phyloP scores from a whole-genome alignment of 2,329 filamentous ascomycete species.

The Capronia epimyces region DNA sequence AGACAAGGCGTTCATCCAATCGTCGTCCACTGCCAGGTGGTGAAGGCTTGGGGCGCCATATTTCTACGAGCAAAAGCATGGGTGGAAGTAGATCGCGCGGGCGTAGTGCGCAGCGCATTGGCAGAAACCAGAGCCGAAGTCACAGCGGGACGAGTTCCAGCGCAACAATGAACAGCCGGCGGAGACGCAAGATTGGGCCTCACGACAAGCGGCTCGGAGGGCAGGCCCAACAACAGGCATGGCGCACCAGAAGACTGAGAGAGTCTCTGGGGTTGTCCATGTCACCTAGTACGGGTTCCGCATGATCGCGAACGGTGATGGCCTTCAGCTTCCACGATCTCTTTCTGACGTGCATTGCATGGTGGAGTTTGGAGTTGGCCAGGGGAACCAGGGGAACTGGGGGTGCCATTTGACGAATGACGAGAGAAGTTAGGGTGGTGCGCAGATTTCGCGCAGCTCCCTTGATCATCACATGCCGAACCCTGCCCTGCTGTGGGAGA shows the following conservation, averaged over 20 bases:
- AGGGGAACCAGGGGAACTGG: background rate
- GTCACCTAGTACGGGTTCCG: background rate
- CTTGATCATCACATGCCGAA: too few species aligned
- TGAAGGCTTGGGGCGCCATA: background rate
- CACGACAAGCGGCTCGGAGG: slow-evolving; percentile 15
- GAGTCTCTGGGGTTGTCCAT: slow-evolving; percentile 6
- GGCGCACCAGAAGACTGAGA: slow-evolving; percentile 11
- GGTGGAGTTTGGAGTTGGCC: background rate
- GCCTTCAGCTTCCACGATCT: background rate
- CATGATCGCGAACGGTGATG: background rate
- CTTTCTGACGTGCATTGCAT: background rate
- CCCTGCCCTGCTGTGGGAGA: too few species aligned
- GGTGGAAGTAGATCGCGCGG: background rate
- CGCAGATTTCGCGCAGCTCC: too few species aligned
- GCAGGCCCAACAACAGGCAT: slow-evolving; percentile 11
- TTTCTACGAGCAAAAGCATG: background rate
- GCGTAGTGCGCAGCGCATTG: background rate
- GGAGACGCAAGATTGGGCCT: slow-evolving; percentile 9
- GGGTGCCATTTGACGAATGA: background rate
- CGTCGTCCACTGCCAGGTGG: background rate
- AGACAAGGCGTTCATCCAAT: background rate
- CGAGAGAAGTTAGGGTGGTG: background rate
- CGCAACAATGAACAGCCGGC: background rate
- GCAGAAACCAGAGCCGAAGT: background rate
- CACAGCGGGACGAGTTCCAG: background rate